Conservation (phyloP, 805 yeast genomes). For the Starmerella vaccinii region DNA sequence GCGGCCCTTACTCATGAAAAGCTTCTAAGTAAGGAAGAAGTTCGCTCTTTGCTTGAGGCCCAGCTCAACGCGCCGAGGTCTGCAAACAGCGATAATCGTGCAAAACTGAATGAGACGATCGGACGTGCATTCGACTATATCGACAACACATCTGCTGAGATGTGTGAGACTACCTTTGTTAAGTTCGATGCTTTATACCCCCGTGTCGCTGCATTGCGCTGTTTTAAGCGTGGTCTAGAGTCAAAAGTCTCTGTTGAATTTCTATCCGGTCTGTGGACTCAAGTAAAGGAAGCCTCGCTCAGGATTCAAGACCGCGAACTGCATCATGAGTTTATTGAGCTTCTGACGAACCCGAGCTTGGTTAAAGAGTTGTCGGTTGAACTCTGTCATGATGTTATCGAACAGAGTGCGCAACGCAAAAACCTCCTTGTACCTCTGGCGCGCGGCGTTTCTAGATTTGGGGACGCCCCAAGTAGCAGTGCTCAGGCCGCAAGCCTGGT, state of each 20-base stretch:
- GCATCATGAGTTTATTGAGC: slow-evolving; percentile 48
- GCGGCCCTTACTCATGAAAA: not conserved
- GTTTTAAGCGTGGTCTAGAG: slow-evolving; percentile 24
- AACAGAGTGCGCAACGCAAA: slow-evolving; percentile 45
- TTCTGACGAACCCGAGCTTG: slow-evolving; percentile 33
- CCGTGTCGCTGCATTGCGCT: slow-evolving; percentile 12
- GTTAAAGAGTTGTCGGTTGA: slow-evolving; percentile 27
- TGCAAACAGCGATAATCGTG: slow-evolving; percentile 3
- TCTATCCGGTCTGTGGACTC: slow-evolving; percentile 43
- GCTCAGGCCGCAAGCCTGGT: slow-evolving; percentile 33
- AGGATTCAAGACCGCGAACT: slow-evolving; percentile 54
- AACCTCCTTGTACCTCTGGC: slow-evolving; percentile 55
- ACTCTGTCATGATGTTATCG: slow-evolving; percentile 25
- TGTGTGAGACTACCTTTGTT: slow-evolving; percentile 10
- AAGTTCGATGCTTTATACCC: slow-evolving; percentile 11
- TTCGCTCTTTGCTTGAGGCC: not conserved
- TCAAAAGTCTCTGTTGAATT: slow-evolving; percentile 26
- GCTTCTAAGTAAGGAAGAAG: not conserved
- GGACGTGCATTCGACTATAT: slow-evolving; percentile 14
- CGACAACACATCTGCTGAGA: not conserved
- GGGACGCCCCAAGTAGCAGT: not conserved
- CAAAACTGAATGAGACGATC: not conserved
- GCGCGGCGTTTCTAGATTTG: slow-evolving; percentile 32
- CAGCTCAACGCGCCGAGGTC: slow-evolving; percentile 6
- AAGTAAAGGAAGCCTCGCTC: slow-evolving; percentile 47